Evolutionary conservation across 192 early-diverging fungal species (phyloP), one percentile per base, ranked within the genome.

Genomic region (Haplosporangium gracile): DNA sequence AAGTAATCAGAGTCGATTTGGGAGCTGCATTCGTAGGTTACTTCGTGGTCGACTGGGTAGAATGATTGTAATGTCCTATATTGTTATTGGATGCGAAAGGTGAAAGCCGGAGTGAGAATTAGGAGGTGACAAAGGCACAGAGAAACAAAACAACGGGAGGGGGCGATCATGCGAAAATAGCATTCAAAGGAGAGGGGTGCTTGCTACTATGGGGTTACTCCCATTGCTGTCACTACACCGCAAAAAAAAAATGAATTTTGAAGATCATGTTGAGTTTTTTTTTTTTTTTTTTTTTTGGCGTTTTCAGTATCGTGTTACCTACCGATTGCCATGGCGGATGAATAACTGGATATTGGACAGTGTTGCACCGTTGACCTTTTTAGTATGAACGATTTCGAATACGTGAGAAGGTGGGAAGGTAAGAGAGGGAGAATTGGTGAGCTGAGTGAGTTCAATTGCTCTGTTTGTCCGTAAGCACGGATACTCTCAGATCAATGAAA

Each of bases 291-390:
- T 15, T 45, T 10, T 10, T 15, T 29, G 4, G 63, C 15, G 18
- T n/a, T 24, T 65, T 32, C 32, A 24, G 20, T 29, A 15, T 32
- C 22, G 11, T 32, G 32, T 7, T 36, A 36, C 65, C 43, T 80
- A 80, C 78, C 78, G 70, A 39, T 80, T 71, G 22, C 78, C 78
- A 38, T 80, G 78, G 40, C 78, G 78, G 65, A 80, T 80, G 45
- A 80, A 75, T 13, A 76, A 9, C 53, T 82, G 80, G 24, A 76
- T 74, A 43, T 75, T 82, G 45, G 38, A 22, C 16, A 82, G 20
- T 1, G 43, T 53, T 22, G 80, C 69, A 32, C 69, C 69, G 2
- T 76, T 29, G 43, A 76, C 53, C 80, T 82, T 49, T 51, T 51
- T 5, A 5, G 16, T 18, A 5, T 15, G 20, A 18, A 20, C 2